These are phyloP conservation scores for Massarina eburnea DNA, from an alignment of 2,329 filamentous ascomycete genomes.

Conservation along the genomic window DNA sequence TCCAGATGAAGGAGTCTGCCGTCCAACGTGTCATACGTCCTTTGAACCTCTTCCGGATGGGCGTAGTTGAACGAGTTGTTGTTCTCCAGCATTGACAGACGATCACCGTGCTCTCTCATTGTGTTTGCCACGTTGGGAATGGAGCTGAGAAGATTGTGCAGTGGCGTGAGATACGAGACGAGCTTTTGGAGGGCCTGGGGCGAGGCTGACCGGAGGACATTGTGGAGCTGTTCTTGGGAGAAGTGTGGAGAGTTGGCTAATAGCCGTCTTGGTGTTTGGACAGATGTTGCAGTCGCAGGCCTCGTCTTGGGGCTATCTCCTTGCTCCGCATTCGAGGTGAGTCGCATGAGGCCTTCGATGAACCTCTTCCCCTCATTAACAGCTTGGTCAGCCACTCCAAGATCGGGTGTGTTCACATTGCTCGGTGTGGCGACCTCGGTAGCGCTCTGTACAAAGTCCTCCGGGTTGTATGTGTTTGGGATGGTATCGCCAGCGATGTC, in stretches of 20 bases:
- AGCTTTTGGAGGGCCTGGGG: conserved; percentile 39
- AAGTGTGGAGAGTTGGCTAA: conserved; percentile 24
- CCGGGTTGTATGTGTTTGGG: conserved; percentile 40
- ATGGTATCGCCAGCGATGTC: conserved; percentile 38
- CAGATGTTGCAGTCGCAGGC: conserved; percentile 19
- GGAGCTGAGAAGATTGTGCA: conserved; percentile 40
- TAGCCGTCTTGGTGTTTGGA: conserved; percentile 21
- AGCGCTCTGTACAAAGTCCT: conserved; percentile 47
- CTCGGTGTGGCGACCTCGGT: conserved; percentile 54
- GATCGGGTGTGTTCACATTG: conserved; percentile 45
- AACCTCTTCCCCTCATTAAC: conserved; percentile 40
- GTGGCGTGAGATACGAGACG: conserved; percentile 35
- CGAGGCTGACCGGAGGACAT: conserved; percentile 31
- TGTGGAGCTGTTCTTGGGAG: conserved; percentile 35
- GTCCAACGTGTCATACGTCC: conserved; percentile 68
- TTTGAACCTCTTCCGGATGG: conserved; percentile 69
- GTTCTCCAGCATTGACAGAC: conserved; percentile 70
- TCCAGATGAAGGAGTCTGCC: conserved; percentile 71
- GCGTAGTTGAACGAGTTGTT: conserved; percentile 67
- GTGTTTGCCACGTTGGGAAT: conserved; percentile 48
- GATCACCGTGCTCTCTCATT: conserved; percentile 63
- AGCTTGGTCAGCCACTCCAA: conserved; percentile 35
- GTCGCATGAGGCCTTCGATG: conserved; percentile 30
- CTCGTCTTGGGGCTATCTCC: conserved; percentile 14
- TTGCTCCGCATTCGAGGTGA: conserved; percentile 26